phyloP scores from a whole-genome alignment of 768 basidiomycete genomes.

The Tephrocybe sp. region DNA sequence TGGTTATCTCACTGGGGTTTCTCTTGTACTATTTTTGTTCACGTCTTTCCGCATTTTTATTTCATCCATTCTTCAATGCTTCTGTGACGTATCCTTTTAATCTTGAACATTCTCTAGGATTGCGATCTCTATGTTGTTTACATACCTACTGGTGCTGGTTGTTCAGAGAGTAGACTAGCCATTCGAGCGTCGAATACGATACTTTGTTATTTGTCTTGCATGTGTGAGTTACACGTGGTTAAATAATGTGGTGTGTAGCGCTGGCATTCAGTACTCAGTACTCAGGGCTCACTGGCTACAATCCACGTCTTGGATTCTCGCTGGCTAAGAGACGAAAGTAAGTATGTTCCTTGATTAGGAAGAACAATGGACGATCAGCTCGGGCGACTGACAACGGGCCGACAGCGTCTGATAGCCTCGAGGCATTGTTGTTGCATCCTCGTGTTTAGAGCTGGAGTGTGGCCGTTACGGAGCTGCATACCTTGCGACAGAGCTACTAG shows the following conservation, averaged over 20 bases:
- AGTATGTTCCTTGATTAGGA: background rate
- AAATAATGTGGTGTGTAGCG: background rate
- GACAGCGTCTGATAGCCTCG: too few species aligned
- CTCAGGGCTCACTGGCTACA: too few species aligned
- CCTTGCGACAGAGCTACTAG: slow-evolving; percentile 9
- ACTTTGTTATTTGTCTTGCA: background rate
- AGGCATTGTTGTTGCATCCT: slow-evolving; percentile 13
- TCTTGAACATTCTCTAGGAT: slow-evolving; percentile 10
- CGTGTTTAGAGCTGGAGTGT: slow-evolving; percentile 10
- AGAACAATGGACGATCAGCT: slow-evolving; percentile 10
- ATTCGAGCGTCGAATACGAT: slow-evolving; percentile 8
- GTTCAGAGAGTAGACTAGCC: slow-evolving; percentile 10
- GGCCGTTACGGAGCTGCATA: background rate
- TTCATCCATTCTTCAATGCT: slow-evolving; percentile 7
- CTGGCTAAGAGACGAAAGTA: background rate
- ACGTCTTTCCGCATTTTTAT: slow-evolving; percentile 12
- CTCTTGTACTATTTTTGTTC: slow-evolving; percentile 15
- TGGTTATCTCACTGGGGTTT: slow-evolving; percentile 16
- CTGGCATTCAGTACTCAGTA: too few species aligned
- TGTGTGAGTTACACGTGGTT: background rate
- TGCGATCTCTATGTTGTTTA: slow-evolving; percentile 10
- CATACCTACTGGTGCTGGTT: slow-evolving; percentile 11
- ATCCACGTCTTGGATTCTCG: too few species aligned
- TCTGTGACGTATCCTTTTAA: slow-evolving; percentile 5
- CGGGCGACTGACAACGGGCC: background rate